Conservation (phyloP, 2,329 filamentous ascomycete genomes). For the Stromatinia cepivora region DNA sequence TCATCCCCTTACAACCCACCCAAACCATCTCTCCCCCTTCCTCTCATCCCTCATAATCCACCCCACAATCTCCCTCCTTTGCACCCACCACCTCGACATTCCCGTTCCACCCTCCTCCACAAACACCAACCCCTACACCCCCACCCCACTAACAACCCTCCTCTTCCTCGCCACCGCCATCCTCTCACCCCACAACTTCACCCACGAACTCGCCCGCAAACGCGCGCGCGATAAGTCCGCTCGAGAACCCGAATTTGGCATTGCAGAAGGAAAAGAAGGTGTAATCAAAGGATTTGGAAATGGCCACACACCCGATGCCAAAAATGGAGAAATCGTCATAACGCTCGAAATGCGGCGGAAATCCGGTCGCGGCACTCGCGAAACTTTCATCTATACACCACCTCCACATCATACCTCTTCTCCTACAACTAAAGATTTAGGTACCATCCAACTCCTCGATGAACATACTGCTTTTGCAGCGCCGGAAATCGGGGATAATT, state of each 20-base stretch:
- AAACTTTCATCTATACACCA: constrained; percentile 58
- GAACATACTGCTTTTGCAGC: constrained; percentile 72
- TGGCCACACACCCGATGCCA: constrained; percentile 31
- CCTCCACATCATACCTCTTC: constrained; percentile 20
- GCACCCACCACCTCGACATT: constrained; percentile 80
- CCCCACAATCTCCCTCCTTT: constrained; percentile 70
- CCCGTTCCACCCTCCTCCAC: constrained; percentile 60
- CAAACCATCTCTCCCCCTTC: constrained; percentile 63
- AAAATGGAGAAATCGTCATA: constrained; percentile 62
- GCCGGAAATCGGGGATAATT: constrained; percentile 40
- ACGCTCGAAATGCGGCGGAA: constrained; percentile 85
- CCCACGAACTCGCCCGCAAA: constrained; percentile 72
- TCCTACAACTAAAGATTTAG: constrained; percentile 25
- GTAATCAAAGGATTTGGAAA: constrained; percentile 58
- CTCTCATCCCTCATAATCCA: constrained; percentile 67
- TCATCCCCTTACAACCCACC: constrained; percentile 60
- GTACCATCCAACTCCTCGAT: constrained; percentile 58
- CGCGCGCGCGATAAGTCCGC: constrained; percentile 74
- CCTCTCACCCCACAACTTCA: constrained; percentile 69
- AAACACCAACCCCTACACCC: constrained; percentile 56
- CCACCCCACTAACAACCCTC: constrained; percentile 70
- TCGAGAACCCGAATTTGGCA: constrained; percentile 74
- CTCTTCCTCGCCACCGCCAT: constrained; percentile 88
- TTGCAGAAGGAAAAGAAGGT: constrained; percentile 76
- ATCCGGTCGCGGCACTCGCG: constrained; percentile 44